Evolutionary conservation across 2,329 filamentous ascomycete species (phyloP).

Genomic region (Colletotrichum caudatum): DNA sequence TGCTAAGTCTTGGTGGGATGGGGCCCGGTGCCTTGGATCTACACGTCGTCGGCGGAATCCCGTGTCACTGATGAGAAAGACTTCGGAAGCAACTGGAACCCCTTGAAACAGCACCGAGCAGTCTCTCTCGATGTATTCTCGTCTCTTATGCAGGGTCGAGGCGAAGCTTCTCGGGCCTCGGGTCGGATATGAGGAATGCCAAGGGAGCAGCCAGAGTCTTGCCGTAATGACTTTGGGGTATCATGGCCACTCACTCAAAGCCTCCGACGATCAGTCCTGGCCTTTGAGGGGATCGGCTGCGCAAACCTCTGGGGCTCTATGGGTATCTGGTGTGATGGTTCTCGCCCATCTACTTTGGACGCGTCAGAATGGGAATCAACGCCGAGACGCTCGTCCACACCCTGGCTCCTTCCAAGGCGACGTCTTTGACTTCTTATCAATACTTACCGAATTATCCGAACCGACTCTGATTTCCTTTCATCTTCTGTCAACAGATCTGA

Average conservation of each 20-base stretch:
- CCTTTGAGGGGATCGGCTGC: neutral
- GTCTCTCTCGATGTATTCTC: neutral
- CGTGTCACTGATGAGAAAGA: neutral
- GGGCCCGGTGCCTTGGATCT: neutral
- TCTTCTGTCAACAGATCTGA: neutral
- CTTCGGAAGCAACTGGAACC: neutral
- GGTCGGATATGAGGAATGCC: neutral
- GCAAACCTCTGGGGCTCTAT: neutral
- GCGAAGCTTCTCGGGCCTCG: neutral
- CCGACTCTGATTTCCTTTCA: neutral
- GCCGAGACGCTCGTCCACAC: neutral
- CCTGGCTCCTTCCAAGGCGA: too few species aligned
- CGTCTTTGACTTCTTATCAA: neutral
- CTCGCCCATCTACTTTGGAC: neutral
- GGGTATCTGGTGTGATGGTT: neutral
- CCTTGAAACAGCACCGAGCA: too few species aligned
- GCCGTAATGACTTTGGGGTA: neutral
- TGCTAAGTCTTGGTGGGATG: constrained; percentile 9
- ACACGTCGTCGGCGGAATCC: neutral
- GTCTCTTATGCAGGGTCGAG: neutral
- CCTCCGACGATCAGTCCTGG: neutral
- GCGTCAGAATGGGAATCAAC: neutral
- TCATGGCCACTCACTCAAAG: neutral
- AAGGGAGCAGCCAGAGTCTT: neutral
- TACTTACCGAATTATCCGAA: neutral